Conservation (phyloP, 1,284 basidiomycete genomes). For the Tilletia setariae region DNA sequence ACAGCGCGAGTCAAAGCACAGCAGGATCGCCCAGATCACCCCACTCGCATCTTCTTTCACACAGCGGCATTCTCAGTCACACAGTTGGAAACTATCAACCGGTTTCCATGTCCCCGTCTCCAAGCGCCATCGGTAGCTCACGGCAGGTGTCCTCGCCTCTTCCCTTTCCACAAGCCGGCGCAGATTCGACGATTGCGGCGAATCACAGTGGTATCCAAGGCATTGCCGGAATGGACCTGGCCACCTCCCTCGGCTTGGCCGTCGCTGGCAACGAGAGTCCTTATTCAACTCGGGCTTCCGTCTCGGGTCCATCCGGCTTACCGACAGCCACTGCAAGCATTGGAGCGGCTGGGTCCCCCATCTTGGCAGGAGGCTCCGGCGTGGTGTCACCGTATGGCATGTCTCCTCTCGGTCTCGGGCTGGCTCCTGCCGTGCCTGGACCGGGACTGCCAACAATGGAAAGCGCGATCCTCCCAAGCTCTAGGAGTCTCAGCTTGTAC, state of each 20-base stretch:
- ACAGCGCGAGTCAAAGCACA: background rate
- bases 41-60: background rate
- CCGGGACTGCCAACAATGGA: background rate
- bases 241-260: background rate
- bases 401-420: background rate
- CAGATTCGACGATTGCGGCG: too few relatives aligned
- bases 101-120: background rate
- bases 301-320: background rate
- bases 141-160: background rate
- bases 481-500: background rate
- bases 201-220: background rate
- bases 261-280: background rate
- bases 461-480: background rate
- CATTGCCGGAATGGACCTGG: background rate
- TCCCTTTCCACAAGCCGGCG: background rate
- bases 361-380: background rate
- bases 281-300: background rate
- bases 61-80: background rate
- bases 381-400: background rate
- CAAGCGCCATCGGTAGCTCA: background rate
- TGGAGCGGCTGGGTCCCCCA: background rate
- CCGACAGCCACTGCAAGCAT: background rate
- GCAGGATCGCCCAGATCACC: background rate
- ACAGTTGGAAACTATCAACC: background rate
- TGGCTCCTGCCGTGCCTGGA: background rate